Percentiles rank a stretch among this genome's conserved stretches.
Evolutionary conservation across 345 rosid genomes (phyloP).

Genomic region (Populus tremula): DNA sequence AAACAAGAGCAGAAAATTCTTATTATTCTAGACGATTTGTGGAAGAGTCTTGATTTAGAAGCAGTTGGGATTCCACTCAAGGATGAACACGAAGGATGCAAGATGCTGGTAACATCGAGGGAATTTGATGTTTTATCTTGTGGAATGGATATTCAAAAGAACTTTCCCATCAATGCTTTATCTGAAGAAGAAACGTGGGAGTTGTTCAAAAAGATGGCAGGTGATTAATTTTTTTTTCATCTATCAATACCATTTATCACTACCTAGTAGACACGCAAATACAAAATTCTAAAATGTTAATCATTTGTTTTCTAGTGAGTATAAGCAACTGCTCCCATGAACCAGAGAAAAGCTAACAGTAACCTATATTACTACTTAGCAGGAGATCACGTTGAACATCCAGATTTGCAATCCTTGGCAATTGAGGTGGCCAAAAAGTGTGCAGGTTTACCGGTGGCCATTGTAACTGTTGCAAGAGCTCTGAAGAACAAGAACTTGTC

Average conservation of each 20-base stretch:
- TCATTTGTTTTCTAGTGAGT: too few relatives aligned
- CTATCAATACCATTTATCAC: too few relatives aligned
- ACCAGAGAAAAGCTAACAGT: too few relatives aligned
- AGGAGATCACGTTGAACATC: neutral
- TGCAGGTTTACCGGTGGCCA: conserved; percentile 22
- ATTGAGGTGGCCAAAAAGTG: conserved; percentile 12
- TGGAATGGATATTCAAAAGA: conserved; percentile 9
- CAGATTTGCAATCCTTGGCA: neutral
- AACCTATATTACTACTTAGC: too few relatives aligned
- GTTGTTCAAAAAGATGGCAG: conserved; percentile 21
- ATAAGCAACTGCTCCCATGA: too few relatives aligned
- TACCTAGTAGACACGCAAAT: too few relatives aligned
- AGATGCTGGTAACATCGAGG: conserved; percentile 30
- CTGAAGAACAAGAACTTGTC: neutral
- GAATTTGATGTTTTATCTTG: neutral
- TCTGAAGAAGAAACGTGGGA: conserved; percentile 18
- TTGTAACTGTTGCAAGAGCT: conserved; percentile 1
- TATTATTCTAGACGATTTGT: conserved; percentile 34
- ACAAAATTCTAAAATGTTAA: too few relatives aligned
- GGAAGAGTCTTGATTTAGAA: conserved; percentile 22
- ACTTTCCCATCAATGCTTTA: conserved; percentile 7
- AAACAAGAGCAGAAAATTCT: conserved; percentile 19
- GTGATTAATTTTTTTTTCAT: too few relatives aligned
- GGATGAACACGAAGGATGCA: conserved; percentile 20
- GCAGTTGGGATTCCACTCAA: conserved; percentile 22